Base-by-base conservation (phyloP, 2,329 filamentous ascomycete genomes). In the Alternaria sp. region DNA sequence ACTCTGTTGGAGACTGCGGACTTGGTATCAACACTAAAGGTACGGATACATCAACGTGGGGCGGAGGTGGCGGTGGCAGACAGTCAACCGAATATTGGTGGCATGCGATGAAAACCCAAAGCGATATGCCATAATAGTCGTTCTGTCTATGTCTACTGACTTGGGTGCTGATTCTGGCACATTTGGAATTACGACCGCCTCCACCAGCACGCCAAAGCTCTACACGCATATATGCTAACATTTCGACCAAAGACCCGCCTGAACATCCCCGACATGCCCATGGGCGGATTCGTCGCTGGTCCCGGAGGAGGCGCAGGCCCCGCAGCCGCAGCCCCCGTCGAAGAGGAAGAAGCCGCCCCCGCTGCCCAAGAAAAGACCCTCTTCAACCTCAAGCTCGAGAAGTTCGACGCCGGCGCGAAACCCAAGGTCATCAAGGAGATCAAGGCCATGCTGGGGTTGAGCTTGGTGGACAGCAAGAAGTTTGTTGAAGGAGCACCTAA, bases 361-460 rank as follows among this genome's bases (percentile, higher is more conserved):
- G 92, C 93, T 3, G 91, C 90, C 39, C 90, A 93, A 70, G 93
- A 95, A 81, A 97, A 98, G 88, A 98, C 94, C 4, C 87, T 99
- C 64, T 99, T 99, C 87, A 97, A 91, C 80, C 82, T 99, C 68
- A 98, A 97, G 85, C 89, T 99, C 65, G 87, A 92, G 81, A 91
- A 90, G 36, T 96, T 98, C 79, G 96, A 99, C 54, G 86, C 93
- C 28, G 86, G 83, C 51, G 84, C 94, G 67, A 99, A 99, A 86
- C 93, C 96, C 75, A 99, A 99, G 91, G 86, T 99, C 75, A 99
- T 99, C 87, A 99, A 99, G 88, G 95, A 99, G 85, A 87, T 99
- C 84, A 99, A 99, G 89, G 89, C 88, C 76, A 86, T 99, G 88
- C 85, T 99, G 62, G 95, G 95, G 43, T 83, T 99, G 78, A 96